These are phyloP conservation scores for Escallonia herrerae DNA, from an alignment of 129 eudicot species.

Conservation along the genomic window DNA sequence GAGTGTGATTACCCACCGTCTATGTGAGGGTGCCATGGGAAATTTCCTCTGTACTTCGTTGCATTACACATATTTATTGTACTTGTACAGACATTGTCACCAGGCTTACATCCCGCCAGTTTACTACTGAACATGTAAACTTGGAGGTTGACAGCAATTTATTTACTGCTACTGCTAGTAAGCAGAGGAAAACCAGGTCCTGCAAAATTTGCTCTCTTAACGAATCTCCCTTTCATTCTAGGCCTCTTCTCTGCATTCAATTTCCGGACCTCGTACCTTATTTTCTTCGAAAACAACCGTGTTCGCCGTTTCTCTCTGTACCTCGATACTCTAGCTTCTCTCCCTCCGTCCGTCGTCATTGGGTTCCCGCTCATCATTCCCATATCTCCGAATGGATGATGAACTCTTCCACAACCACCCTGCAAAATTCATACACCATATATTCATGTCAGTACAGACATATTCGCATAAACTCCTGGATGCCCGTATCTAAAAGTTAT, in stretches of 20 bases:
- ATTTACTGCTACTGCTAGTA: not conserved
- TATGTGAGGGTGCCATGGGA: no score
- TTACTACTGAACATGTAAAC: no score
- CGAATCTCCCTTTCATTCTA: conserved; percentile 86
- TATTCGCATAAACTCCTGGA: no score
- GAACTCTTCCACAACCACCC: conserved; percentile 45
- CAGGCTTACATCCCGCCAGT: no score
- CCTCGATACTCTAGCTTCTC: conserved; percentile 82
- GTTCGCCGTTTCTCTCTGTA: conserved; percentile 84
- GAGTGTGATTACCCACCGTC: no score
- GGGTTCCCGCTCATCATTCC: conserved; percentile 39
- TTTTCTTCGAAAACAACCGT: conserved; percentile 80
- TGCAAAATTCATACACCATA: conserved; percentile 19
- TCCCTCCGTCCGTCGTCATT: conserved; percentile 48
- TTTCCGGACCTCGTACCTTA: conserved; percentile 79
- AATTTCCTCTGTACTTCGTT: no score
- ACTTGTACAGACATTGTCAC: no score
- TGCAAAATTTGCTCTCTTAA: conserved; percentile 45
- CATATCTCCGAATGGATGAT: conserved; percentile 35
- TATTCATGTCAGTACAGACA: no score
- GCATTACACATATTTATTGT: no score
- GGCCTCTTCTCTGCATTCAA: conserved; percentile 90
- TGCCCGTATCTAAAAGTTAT: no score
- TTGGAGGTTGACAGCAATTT: no score
- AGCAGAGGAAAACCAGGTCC: conserved; percentile 30